These are phyloP conservation scores for Ophiorrhiza pumila DNA, from an alignment of 257 asterid genomes.

Conservation along the genomic window DNA sequence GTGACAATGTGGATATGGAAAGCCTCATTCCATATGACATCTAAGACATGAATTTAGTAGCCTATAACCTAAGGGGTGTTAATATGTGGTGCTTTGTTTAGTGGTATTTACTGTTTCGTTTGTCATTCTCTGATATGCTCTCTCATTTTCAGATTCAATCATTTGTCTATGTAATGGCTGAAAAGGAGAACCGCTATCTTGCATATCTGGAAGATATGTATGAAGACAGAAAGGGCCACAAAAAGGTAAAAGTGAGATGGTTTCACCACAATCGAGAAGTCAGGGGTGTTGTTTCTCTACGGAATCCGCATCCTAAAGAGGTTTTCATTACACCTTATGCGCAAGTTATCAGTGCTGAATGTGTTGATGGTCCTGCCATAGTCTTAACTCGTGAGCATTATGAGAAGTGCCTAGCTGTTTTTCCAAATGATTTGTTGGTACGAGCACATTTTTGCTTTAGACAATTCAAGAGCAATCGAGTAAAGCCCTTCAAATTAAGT, in stretches of 20 bases:
- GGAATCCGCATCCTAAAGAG: constrained; percentile 79
- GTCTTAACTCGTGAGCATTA: constrained; percentile 81
- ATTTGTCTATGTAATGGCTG: constrained; percentile 95
- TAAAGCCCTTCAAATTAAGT: constrained; percentile 78
- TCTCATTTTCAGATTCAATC: constrained; percentile 57
- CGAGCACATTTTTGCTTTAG: constrained; percentile 82
- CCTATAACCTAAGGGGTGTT: too few species aligned
- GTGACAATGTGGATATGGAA: not conserved
- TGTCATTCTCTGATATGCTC: not conserved
- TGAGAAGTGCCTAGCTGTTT: constrained; percentile 75
- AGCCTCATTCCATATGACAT: not conserved
- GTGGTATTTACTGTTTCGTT: not conserved
- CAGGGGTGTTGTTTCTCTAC: constrained; percentile 56
- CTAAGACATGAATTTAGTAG: not conserved
- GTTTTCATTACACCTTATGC: constrained; percentile 84
- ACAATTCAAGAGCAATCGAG: constrained; percentile 72
- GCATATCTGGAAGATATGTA: constrained; percentile 97
- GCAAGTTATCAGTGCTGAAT: constrained; percentile 95
- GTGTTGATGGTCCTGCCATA: constrained; percentile 92
- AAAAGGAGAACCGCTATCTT: constrained; percentile 73
- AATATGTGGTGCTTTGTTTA: not conserved
- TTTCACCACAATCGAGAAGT: constrained; percentile 89
- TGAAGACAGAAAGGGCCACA: constrained; percentile 89
- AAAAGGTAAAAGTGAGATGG: constrained; percentile 98
- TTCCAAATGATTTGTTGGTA: constrained; percentile 67